Percentiles rank a stretch among this genome's conserved stretches.
Conservation (phyloP, 257 asterid species). For the Mentha longifolia region DNA sequence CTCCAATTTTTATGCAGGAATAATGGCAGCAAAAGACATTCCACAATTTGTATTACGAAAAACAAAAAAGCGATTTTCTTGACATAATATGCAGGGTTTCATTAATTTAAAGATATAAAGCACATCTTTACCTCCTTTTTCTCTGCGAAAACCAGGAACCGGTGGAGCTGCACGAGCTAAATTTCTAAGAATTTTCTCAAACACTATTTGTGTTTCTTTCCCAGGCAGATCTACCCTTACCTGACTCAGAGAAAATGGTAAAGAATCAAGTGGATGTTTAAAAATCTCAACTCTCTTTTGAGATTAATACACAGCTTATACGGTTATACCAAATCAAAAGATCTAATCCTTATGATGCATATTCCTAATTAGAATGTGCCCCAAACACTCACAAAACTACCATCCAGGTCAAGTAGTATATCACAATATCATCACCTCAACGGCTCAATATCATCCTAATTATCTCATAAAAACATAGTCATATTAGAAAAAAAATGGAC, state of each 20-base stretch:
- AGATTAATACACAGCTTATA: slow-evolving; percentile 8
- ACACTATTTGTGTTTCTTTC: slow-evolving; percentile 68
- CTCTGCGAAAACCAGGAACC: slow-evolving; percentile 82
- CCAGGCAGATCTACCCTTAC: slow-evolving; percentile 77
- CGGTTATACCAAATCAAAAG: slow-evolving; percentile 7
- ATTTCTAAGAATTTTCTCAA: slow-evolving; percentile 62
- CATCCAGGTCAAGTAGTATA: slow-evolving; percentile 5
- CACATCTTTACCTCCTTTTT: slow-evolving; percentile 70
- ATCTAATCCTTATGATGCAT: slow-evolving; percentile 21
- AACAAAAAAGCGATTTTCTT: slow-evolving; percentile 3
- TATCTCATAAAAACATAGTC: neutral
- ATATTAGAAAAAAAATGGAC: neutral
- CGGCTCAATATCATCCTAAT: slow-evolving; percentile 2
- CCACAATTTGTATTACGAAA: neutral
- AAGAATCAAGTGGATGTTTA: slow-evolving; percentile 25
- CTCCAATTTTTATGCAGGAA: neutral
- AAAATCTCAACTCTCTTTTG: neutral
- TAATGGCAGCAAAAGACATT: neutral
- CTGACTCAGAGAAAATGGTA: slow-evolving; percentile 39
- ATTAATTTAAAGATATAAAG: neutral
- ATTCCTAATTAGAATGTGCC: slow-evolving; percentile 4
- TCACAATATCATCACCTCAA: neutral
- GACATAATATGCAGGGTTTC: slow-evolving; percentile 15
- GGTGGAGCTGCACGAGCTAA: slow-evolving; percentile 84
- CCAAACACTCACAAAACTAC: slow-evolving; percentile 4